Base-by-base conservation (phyloP, 2,329 filamentous ascomycete genomes). In the Talaromyces albobiverticillius region DNA sequence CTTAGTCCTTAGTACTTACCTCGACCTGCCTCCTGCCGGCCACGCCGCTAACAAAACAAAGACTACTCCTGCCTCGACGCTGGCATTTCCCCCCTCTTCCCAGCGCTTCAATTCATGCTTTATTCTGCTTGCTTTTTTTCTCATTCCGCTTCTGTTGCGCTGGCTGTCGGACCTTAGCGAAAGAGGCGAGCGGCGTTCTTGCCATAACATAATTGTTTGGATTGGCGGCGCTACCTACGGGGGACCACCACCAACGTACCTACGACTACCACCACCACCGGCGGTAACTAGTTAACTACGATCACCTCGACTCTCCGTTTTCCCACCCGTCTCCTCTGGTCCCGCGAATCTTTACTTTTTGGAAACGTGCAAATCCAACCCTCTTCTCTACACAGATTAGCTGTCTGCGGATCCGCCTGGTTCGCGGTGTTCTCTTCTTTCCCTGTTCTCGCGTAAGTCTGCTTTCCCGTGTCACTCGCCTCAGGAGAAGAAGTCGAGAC, bases 181-280 rank as follows among this genome's bases (percentile, higher is more conserved):
- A 46, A 52, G 48, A 51, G 48, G 48, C 48, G 38, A 52, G 50
- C 50, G 50, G 50, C 50, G 50, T 52, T 52, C 41, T 52, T 45
- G 50, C 41, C 50, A 46, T 46, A 25, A 45, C 49, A 42, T 23
- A 36, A 29, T 20, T 42, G 31, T 23, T 52, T 52, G 38, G 50
- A 36, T 52, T 45, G 50, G 50, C 50, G 50, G 50, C 50, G 42
- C 50, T 46, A 41, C 50, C 50, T 16, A 52, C 50, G 50, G 50
- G 41, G 41, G 40, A 46, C 22, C 34, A 52, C 50, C 49, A 42
- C 50, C 50, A 52, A 16, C 11, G 11, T 14, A 36, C 11, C 16
- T 14, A 36, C 48, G 36, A 51, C 47, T 32, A 41, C 47, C 40
- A 16, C 23, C 34, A 42, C 48, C 13, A 29, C 38, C 20, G 38